Conservation (phyloP, 1,139 yeast species). For the Pichia terricola region DNA sequence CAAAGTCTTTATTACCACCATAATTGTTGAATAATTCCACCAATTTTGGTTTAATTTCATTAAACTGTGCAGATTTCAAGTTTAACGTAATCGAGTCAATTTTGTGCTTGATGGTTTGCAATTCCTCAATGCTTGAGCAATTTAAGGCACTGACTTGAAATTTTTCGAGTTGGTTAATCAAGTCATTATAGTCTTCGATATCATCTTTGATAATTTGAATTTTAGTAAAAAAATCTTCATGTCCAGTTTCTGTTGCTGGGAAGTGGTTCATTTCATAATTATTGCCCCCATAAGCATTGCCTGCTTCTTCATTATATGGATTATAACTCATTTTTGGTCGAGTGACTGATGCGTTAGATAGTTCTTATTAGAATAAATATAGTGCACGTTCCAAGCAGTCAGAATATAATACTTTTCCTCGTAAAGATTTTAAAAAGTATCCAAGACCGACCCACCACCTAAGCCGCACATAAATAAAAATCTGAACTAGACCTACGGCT, state of each 20-base stretch:
- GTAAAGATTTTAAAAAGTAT: too few relatives aligned
- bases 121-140: constrained; percentile 77
- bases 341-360: too few relatives aligned
- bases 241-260: neutral
- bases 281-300: constrained; percentile 19
- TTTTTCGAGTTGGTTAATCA: constrained; percentile 69
- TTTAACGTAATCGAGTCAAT: constrained; percentile 71
- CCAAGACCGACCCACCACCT: too few relatives aligned
- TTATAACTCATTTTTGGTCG: constrained; percentile 2
- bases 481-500: too few relatives aligned
- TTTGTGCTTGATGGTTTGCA: constrained; percentile 62
- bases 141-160: constrained; percentile 77
- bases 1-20: constrained; percentile 66
- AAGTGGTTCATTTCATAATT: neutral
- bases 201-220: constrained; percentile 74
- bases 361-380: too few relatives aligned
- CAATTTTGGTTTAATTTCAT: constrained; percentile 59
- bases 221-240: constrained; percentile 55
- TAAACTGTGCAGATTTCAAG: constrained; percentile 68
- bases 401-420: too few relatives aligned
- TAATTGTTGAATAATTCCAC: constrained; percentile 69
- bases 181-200: constrained; percentile 68
- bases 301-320: constrained; percentile 11
- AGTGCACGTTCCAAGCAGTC: too few relatives aligned
- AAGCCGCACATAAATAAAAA: too few relatives aligned